These are phyloP conservation scores for Phaeotremella fagi DNA, from an alignment of 768 basidiomycete species.

Conservation along the genomic window DNA sequence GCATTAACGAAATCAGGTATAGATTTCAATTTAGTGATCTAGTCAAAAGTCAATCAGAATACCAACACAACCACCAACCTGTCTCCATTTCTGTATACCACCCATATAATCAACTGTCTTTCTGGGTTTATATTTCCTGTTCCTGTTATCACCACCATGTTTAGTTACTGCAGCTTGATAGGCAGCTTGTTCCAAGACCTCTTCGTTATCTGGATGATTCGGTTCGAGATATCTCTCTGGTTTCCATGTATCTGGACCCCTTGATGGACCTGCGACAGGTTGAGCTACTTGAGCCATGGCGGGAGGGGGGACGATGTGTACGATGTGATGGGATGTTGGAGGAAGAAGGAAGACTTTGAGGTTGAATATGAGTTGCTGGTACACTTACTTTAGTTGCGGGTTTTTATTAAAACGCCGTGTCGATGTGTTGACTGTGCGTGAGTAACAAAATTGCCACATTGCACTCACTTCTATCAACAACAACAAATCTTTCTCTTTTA, in stretches of 20 bases:
- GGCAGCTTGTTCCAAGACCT: slow-evolving; percentile 70
- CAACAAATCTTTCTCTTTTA: no score
- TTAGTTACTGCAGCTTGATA: slow-evolving; percentile 69
- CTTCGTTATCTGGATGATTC: slow-evolving; percentile 68
- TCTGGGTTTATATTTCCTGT: slow-evolving; percentile 87
- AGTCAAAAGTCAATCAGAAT: background rate
- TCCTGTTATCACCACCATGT: slow-evolving; percentile 50
- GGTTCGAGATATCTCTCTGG: slow-evolving; percentile 64
- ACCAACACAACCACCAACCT: slow-evolving; percentile 59
- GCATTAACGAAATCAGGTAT: slow-evolving; percentile 54
- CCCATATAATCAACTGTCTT: slow-evolving; percentile 95
- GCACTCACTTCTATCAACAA: no score
- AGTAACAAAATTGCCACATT: no score
- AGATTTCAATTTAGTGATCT: slow-evolving; percentile 29
- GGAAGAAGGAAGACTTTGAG: no score
- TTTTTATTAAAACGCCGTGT: no score
- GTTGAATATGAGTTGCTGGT: no score
- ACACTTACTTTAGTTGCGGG: no score
- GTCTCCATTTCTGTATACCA: slow-evolving; percentile 73
- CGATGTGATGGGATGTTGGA: no score
- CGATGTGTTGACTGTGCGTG: no score
- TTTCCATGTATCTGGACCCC: slow-evolving; percentile 56
- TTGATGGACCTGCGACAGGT: slow-evolving; percentile 35
- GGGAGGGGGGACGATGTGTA: no score
- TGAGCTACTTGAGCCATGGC: no score